Evolutionary conservation across 2,329 filamentous ascomycete genomes (phyloP).

Genomic region (Pleoardoris graminearum): DNA sequence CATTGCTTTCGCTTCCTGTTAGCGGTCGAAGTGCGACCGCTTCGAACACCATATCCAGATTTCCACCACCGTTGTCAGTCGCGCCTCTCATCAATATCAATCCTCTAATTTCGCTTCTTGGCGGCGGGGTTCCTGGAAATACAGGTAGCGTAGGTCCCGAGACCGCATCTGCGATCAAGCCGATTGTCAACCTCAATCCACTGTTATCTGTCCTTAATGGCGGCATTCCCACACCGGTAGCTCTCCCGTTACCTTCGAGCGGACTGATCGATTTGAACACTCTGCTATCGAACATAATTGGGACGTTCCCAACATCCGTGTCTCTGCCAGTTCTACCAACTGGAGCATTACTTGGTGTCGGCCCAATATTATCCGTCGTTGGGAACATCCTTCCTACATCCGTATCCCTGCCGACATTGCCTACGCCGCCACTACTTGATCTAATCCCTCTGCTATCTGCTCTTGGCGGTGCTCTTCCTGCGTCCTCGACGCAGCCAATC

Average conservation of each 20-base stretch:
- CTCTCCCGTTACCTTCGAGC: background rate
- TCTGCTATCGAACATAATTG: background rate
- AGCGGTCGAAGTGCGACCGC: background rate
- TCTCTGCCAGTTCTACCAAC: background rate
- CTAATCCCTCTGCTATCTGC: background rate
- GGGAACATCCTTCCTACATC: background rate
- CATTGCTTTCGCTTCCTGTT: background rate
- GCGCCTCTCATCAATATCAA: background rate
- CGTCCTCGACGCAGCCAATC: background rate
- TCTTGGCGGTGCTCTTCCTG: background rate
- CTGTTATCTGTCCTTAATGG: background rate
- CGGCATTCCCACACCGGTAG: background rate
- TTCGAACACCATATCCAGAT: background rate
- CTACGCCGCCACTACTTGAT: background rate
- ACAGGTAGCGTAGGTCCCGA: no score
- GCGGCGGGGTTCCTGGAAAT: no score
- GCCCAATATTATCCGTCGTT: background rate
- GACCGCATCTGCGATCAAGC: no score
- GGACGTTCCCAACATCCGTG: background rate
- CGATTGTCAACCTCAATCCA: background rate
- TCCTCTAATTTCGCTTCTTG: no score
- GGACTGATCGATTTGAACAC: background rate
- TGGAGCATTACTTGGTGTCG: background rate
- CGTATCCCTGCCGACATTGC: background rate
- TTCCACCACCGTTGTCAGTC: background rate